Conservation (phyloP, 1,284 basidiomycete species). For the Heterobasidion irregulare region DNA sequence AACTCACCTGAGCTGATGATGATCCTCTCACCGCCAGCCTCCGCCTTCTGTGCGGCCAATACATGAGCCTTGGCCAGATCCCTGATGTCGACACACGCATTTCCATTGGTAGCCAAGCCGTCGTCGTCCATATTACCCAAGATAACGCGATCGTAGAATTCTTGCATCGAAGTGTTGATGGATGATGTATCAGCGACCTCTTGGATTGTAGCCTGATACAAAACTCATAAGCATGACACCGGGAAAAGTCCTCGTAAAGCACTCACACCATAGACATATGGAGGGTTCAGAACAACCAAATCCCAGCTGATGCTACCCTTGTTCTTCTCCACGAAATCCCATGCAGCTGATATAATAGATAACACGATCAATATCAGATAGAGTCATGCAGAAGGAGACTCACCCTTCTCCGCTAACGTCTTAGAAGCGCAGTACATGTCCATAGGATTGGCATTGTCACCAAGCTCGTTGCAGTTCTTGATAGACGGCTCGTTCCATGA, state of each 20-base stretch:
- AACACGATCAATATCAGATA: background rate
- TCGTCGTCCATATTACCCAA: slow-evolving; percentile 11
- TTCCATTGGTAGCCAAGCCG: background rate
- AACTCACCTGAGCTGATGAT: slow-evolving; percentile 29
- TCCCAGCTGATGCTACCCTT: slow-evolving; percentile 42
- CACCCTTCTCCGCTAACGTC: slow-evolving; percentile 60
- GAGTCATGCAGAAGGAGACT: slow-evolving; percentile 4
- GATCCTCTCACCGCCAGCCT: slow-evolving; percentile 51
- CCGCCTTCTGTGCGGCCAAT: slow-evolving; percentile 37
- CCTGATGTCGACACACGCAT: slow-evolving; percentile 42
- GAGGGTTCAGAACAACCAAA: slow-evolving; percentile 47
- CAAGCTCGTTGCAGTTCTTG: slow-evolving; percentile 41
- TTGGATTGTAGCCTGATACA: slow-evolving; percentile 35
- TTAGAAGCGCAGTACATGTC: slow-evolving; percentile 56
- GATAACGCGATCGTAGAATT: slow-evolving; percentile 25
- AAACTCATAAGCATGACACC: background rate
- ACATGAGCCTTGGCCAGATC: slow-evolving; percentile 50
- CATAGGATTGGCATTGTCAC: slow-evolving; percentile 27
- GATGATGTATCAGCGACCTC: slow-evolving; percentile 32
- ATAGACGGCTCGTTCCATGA: slow-evolving; percentile 63
- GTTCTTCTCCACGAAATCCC: slow-evolving; percentile 50
- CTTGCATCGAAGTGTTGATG: slow-evolving; percentile 44
- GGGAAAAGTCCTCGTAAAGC: background rate
- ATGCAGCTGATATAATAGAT: slow-evolving; percentile 27
- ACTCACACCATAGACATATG: slow-evolving; percentile 30